These are phyloP conservation scores for Trichoderma arundinaceum DNA, from an alignment of 2,329 filamentous ascomycete genomes.

Conservation along the genomic window DNA sequence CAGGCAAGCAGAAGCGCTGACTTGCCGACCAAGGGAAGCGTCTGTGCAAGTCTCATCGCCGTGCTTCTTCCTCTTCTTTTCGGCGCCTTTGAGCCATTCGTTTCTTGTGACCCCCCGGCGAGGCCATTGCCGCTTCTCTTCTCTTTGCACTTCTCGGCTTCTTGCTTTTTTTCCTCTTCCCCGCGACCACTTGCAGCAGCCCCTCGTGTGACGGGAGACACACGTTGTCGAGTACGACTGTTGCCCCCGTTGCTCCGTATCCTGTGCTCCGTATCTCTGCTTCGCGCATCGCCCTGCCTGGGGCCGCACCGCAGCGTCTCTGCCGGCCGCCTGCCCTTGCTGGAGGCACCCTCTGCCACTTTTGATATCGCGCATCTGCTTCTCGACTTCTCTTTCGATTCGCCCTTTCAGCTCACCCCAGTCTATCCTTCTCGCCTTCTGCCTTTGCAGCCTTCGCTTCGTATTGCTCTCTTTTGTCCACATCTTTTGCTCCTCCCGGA, in stretches of 20 bases:
- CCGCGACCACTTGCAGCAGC: not conserved
- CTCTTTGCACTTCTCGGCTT: not conserved
- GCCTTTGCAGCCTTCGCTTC: not conserved
- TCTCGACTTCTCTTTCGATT: constrained; percentile 23
- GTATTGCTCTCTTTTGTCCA: constrained; percentile 15
- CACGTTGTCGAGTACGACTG: constrained; percentile 22
- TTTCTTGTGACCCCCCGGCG: not conserved
- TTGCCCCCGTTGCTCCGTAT: constrained; percentile 11
- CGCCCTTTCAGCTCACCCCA: constrained; percentile 22
- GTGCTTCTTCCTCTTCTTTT: not conserved
- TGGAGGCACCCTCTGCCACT: constrained; percentile 6
- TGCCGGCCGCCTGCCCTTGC: not conserved
- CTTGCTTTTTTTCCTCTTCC: not conserved
- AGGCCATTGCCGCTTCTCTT: constrained; percentile 5
- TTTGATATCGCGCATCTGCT: constrained; percentile 27
- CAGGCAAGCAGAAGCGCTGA: constrained; percentile 5
- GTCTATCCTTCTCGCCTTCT: constrained; percentile 19
- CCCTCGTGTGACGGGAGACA: constrained; percentile 23
- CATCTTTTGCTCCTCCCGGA: constrained; percentile 8
- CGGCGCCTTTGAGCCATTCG: constrained; percentile 3
- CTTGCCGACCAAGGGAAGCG: constrained; percentile 15
- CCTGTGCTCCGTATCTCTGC: constrained; percentile 18
- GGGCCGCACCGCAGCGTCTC: not conserved
- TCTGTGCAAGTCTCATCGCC: constrained; percentile 1
- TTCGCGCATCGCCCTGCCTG: constrained; percentile 8